These are phyloP conservation scores for Leptosphaerulina australis DNA, from an alignment of 2,329 filamentous ascomycete genomes.

Conservation along the genomic window DNA sequence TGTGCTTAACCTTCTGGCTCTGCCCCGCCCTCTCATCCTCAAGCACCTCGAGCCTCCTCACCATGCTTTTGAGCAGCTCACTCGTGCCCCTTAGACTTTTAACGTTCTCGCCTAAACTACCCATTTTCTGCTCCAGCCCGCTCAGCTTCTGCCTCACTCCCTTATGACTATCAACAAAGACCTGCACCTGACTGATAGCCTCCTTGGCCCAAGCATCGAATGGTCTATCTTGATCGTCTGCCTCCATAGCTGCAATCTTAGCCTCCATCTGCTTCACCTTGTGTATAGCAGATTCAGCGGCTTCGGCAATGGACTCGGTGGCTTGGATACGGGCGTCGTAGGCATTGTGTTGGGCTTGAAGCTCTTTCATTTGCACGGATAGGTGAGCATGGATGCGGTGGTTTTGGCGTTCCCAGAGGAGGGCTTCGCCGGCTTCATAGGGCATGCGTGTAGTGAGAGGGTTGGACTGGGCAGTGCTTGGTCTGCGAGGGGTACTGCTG, in stretches of 20 bases:
- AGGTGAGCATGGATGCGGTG: slow-evolving; percentile 47
- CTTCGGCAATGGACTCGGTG: slow-evolving; percentile 27
- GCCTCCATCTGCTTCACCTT: slow-evolving; percentile 24
- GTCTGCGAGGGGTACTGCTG: slow-evolving; percentile 15
- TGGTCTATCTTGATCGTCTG: slow-evolving; percentile 28
- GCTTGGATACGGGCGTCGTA: slow-evolving; percentile 30
- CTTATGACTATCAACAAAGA: slow-evolving; percentile 25
- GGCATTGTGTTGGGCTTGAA: slow-evolving; percentile 37
- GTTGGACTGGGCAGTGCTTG: slow-evolving; percentile 16
- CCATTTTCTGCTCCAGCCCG: slow-evolving; percentile 18
- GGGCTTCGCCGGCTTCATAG: slow-evolving; percentile 30
- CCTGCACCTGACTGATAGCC: slow-evolving; percentile 21
- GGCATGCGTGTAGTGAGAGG: slow-evolving; percentile 21
- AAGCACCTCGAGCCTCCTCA: slow-evolving; percentile 22
- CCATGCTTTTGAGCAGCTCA: slow-evolving; percentile 4
- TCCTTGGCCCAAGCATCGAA: slow-evolving; percentile 29
- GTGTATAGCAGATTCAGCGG: slow-evolving; percentile 22
- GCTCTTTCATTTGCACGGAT: slow-evolving; percentile 42
- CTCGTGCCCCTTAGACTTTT: slow-evolving; percentile 17
- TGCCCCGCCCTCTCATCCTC: slow-evolving; percentile 19
- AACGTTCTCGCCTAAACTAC: slow-evolving; percentile 12
- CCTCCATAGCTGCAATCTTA: slow-evolving; percentile 32
- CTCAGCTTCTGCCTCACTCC: slow-evolving; percentile 25
- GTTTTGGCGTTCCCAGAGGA: slow-evolving; percentile 52
- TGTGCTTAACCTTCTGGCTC: slow-evolving; percentile 6